Evolutionary conservation across 1,139 yeast species (phyloP), one percentile per base, ranked within the genome.

Genomic region (Protomyces lactucae-debilis): DNA sequence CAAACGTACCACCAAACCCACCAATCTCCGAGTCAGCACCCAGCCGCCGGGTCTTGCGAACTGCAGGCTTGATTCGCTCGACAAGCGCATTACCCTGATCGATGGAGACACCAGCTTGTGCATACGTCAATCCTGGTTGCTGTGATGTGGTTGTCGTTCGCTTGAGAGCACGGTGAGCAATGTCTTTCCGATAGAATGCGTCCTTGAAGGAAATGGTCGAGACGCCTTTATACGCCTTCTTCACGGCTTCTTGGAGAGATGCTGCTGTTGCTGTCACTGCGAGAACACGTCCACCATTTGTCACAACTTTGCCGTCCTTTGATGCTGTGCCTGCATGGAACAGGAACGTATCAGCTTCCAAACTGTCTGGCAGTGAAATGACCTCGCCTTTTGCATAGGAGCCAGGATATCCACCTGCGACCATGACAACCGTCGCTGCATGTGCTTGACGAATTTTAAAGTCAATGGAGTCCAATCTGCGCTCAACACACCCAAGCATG

Each of bases 11-110:
- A 69, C 99, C 99, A 73, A 95, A 95, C 3, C 99, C 99, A 74
- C 99, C 99, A 71, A 95, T 93, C 71, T 91, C 97, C 23, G 98
- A 90, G 74, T 93, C 97, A 55, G 99, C 95, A 72, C 99, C 99
- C 40, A 95, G 81, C 77, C 99, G 87, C 54, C 88, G 86, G 23
- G 99, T 95, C n/a, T 96, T 87, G 76, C 88, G 89, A 61, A 95
- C 99, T 76, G 87, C 85, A 61, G 86, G 84, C 78, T 95, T 95
- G 76, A 95, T 95, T 72, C 86, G 85, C 74, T 92, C 92, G 55
- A 95, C 98, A 68, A 95, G 83, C 71, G 82, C 76, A 77, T 93
- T 93, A 71, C 99, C 99, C 69, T 88, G 87, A 73, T 93, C 99
- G 60, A 95, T 97, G 57, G 97, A 90, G 53, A 95, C 99, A 77